Base-by-base conservation (phyloP, 768 basidiomycete species). In the Cytidiella melzeri region DNA sequence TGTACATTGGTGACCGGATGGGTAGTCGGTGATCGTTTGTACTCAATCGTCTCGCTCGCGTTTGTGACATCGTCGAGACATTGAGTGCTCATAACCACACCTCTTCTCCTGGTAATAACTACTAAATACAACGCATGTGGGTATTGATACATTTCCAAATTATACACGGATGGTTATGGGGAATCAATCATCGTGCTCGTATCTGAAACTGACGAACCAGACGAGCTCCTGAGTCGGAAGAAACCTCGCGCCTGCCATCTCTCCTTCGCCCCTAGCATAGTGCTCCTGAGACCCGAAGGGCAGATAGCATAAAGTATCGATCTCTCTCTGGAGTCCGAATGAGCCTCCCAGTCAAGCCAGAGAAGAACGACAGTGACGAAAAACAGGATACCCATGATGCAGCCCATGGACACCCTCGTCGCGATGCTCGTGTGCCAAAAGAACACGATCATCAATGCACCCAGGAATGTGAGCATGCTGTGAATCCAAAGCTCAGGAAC, bases 1-100 rank as follows among this genome's bases (percentile, higher is more conserved):
- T 87, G 18, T 82, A 80, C 41, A 96, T 68, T 0, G 96, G 96
- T 65, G 97, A 80, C 60, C 91, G 86, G 61, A 98, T 92, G 12
- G 93, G 94, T 25, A 97, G 66, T 24, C 79, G 79, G 54, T 92
- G 83, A 48, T 84, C 84, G 64, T 84, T n/a, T 86, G 68, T 93
- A 95, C 12, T 74, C 79, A 48, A 95, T 87, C 11, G 77, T 75
- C n/a, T n/a, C n/a, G n/a, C n/a, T n/a, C n/a, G n/a, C n/a, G n/a
- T n/a, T n/a, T n/a, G n/a, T n/a, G n/a, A n/a, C n/a, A n/a, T n/a
- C n/a, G n/a, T n/a, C n/a, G n/a, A n/a, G n/a, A n/a, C n/a, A n/a
- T n/a, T n/a, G n/a, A n/a, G n/a, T n/a, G n/a, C n/a, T n/a, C n/a
- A n/a, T n/a, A n/a, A n/a, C n/a, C n/a, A n/a, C n/a, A n/a, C n/a